Conservation (phyloP, 1,284 basidiomycete species). For the Clitocybe nebularis region DNA sequence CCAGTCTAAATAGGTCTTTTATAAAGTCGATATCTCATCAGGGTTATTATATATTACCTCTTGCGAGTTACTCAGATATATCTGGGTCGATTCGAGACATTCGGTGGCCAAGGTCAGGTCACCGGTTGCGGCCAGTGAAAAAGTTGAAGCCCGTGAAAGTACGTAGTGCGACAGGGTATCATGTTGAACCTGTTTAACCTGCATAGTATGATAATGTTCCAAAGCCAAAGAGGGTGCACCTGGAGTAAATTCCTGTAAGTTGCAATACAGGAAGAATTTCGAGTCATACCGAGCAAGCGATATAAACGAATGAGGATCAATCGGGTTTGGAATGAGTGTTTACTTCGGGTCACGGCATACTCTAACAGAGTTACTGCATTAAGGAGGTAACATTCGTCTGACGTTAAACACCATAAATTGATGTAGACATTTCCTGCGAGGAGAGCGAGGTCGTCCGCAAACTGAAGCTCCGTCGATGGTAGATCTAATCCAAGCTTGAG, state of each 20-base stretch:
- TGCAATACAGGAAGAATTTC: slow-evolving; percentile 3
- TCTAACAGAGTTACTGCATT: slow-evolving; percentile 66
- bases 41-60: slow-evolving; percentile 43
- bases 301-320: slow-evolving; percentile 76
- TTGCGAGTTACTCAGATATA: slow-evolving; percentile 72
- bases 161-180: slow-evolving; percentile 83
- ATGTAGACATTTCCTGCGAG: slow-evolving; percentile 70
- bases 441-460: slow-evolving; percentile 80
- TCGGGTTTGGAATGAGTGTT: slow-evolving; percentile 72
- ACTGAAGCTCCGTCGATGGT: slow-evolving; percentile 78
- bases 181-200: slow-evolving; percentile 78
- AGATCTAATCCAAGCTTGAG: slow-evolving; percentile 64
- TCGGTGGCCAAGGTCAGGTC: slow-evolving; percentile 70
- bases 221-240: slow-evolving; percentile 66
- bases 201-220: slow-evolving; percentile 73
- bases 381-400: slow-evolving; percentile 55
- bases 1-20: slow-evolving; percentile 51
- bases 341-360: slow-evolving; percentile 68
- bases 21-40: neutral
- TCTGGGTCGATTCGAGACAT: slow-evolving; percentile 72
- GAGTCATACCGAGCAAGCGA: slow-evolving; percentile 62
- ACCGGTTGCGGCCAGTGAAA: slow-evolving; percentile 67
- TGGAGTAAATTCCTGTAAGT: slow-evolving; percentile 23
- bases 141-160: slow-evolving; percentile 74
- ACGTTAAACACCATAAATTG: slow-evolving; percentile 55